Percentiles rank a stretch among this genome's conserved stretches.
phyloP scores from a whole-genome alignment of 2,329 filamentous ascomycete species.

The Colletotrichum caudatum region DNA sequence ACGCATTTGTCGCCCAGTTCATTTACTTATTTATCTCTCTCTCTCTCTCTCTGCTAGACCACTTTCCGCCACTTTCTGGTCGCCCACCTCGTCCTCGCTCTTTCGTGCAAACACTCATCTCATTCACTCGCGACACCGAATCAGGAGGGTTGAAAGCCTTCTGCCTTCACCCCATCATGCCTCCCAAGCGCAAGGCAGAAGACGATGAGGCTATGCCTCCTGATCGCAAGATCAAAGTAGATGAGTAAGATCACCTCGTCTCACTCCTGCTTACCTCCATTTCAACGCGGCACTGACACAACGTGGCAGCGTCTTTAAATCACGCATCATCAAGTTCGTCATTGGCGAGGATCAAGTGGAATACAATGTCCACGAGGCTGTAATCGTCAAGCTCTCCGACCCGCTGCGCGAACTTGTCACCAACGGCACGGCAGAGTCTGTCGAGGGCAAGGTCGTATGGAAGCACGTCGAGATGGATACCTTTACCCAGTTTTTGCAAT shows the following conservation, averaged over 20 bases:
- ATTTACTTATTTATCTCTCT: background rate
- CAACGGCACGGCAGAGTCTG: background rate
- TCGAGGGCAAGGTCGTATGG: background rate
- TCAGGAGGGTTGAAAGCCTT: background rate
- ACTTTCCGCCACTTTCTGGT: too few relatives aligned
- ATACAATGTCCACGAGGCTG: background rate
- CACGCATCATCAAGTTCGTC: background rate
- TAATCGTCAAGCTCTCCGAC: background rate
- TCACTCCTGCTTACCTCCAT: accelerated
- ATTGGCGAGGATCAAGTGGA: background rate
- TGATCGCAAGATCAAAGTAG: too few relatives aligned
- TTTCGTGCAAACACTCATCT: background rate
- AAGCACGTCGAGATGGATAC: background rate
- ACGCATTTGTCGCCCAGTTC: background rate
- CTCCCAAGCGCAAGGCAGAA: background rate
- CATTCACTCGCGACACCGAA: background rate
- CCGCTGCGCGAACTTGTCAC: background rate
- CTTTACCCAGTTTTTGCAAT: background rate
- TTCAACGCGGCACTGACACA: background rate
- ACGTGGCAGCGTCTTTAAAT: background rate
- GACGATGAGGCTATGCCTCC: too few relatives aligned
- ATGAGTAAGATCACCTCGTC: background rate
- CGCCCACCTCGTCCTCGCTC: background rate
- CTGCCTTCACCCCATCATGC: background rate
- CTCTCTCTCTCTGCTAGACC: background rate